Base-by-base conservation (phyloP, 441 rosid genomes). In the Mallotus repandus region DNA sequence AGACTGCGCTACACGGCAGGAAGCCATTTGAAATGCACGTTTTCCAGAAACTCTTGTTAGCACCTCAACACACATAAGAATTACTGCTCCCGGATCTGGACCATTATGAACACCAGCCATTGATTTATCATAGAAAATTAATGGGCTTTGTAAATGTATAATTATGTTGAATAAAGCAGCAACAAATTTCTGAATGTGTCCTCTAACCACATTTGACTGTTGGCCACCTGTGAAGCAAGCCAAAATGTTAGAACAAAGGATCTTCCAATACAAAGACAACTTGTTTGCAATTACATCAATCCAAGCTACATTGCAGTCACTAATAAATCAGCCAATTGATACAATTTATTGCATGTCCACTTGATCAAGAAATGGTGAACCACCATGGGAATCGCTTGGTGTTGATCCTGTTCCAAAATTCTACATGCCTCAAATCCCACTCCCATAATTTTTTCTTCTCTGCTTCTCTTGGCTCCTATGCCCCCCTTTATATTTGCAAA, bases 1-100 rank as follows among this genome's bases (percentile, higher is more conserved):
- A 73, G 88, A 85, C 77, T 90, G 97, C 72, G 86, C 88, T 70
- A 93, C 78, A 73, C 91, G 98, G 81, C 90, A 93, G 22, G 91
- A 78, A 77, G 90, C 86, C 92, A 96, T 79, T 71, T 80, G 84
- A 80, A 88, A 77, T 66, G 88, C 86, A 71, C 78, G 89, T 78
- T 92, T 93, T 77, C 92, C 94, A 72, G 86, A 87, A 79, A 90
- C 75, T 87, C 92, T 89, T 68, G 87, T 88, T 81, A 96, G 83
- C 46, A 91, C 91, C 86, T 91, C 94, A 77, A 90, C 84, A 80
- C 93, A 90, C 98, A 93, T 93, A 69, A 91, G 94, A 80, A 92
- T 82, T 73, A 89, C 90, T 12, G 93, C 85, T 79, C 98, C 98
- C 45, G 92, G 84, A 89, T 93, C 97, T 48, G 97, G 94, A 78